Base-by-base conservation (phyloP, 2,329 filamentous ascomycete genomes). In the Lachnellula hyalina region DNA sequence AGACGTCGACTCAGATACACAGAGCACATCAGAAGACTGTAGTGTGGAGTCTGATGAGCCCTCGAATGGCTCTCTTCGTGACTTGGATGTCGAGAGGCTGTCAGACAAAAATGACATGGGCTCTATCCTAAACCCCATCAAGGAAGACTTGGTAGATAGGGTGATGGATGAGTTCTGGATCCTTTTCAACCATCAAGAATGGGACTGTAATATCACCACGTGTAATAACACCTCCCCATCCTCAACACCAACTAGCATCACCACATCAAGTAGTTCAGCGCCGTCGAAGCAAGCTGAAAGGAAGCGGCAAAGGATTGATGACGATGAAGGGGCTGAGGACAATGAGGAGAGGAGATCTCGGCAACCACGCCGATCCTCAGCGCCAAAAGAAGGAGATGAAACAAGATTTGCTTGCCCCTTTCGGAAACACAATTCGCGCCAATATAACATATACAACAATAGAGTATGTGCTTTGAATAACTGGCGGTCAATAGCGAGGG, bases 141-240 rank as follows among this genome's bases (percentile, higher is more conserved):
- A 28, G 25, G 38, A 56, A 47, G 50, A 47, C 12, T 17, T 58
- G 12, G 55, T 58, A 11, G 55, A 60, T 34, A 47, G 44, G 7
- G 51, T 60, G 5, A 60, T 60, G 55, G 47, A 49, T 25, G 49
- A 60, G 38, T 60, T 60, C 36, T 58, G 53, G 52, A 40, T 44
- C 14, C 34, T 60, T 19, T 60, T 57, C 49, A 51, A 60, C 15
- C 28, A 32, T 32, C 49, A 60, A 19, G 49, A 47, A n/a, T 68
- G 34, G 75, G 75, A 2, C 71, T 69, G 17, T 67, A 66, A 2
- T 72, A 70, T 2, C 74, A 74, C 53, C 73, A 65, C 46, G 67
- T 70, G 15, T 70, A 68, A 19, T 64, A 73, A 19, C 70, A 69
- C 1, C 61, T 75, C 3, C 60, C 75, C 0, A 72, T 73, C n/a